phyloP scores from a whole-genome alignment of 2,329 filamentous ascomycete genomes.

The Grosmannia clavigera region DNA sequence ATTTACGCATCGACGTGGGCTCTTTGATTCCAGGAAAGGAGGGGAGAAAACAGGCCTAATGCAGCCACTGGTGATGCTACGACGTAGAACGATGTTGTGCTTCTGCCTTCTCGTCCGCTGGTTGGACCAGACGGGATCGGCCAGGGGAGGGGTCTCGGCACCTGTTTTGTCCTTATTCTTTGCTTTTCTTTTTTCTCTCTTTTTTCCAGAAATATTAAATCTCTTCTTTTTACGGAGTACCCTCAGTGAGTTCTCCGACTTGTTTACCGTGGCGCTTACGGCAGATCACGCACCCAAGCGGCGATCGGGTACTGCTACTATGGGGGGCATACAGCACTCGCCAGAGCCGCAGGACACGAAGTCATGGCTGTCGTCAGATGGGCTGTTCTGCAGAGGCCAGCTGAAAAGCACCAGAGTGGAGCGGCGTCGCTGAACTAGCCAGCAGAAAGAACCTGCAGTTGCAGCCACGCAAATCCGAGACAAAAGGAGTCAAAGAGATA shows the following conservation, averaged over 20 bases:
- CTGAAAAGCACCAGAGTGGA: not conserved
- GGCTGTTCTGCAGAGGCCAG: not conserved
- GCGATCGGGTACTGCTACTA: not conserved
- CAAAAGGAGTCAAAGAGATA: too few species aligned
- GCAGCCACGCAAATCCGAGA: not conserved
- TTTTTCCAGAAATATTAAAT: too few species aligned
- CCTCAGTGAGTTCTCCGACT: not conserved
- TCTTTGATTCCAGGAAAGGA: not conserved
- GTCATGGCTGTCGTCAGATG: not conserved
- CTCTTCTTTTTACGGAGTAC: not conserved
- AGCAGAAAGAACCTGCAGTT: not conserved
- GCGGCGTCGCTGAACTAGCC: not conserved
- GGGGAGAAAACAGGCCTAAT: not conserved
- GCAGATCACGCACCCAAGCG: slow-evolving; percentile 5
- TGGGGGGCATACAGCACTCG: not conserved
- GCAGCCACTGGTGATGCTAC: not conserved
- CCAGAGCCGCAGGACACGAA: too few species aligned
- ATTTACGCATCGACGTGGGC: not conserved
- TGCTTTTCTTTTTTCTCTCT: not conserved
- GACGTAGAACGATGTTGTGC: slow-evolving; percentile 2
- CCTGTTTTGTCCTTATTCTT: not conserved
- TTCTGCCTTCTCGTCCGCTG: not conserved
- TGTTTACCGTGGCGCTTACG: slow-evolving; percentile 5
- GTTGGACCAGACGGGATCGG: not conserved
- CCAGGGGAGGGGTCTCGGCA: not conserved